Conservation (phyloP, 306 rosid species). For the Prunus persica region DNA sequence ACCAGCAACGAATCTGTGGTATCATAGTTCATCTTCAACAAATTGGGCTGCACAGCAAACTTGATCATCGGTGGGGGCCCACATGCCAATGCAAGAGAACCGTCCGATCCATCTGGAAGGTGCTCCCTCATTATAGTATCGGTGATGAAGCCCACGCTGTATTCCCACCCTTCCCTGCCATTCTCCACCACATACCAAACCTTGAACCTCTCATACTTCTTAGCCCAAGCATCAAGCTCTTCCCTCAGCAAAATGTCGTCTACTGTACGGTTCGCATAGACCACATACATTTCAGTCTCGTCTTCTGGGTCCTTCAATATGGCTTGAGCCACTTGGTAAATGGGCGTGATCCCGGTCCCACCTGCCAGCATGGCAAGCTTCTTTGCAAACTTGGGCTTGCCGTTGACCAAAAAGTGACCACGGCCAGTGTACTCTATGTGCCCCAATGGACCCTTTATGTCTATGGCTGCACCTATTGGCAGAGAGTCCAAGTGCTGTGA, state of each 20-base stretch:
- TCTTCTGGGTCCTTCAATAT: constrained; percentile 69
- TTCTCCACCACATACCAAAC: constrained; percentile 79
- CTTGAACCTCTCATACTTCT: constrained; percentile 46
- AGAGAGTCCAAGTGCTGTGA: constrained; percentile 63
- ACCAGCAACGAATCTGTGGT: constrained; percentile 49
- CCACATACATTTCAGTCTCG: constrained; percentile 65
- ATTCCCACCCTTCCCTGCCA: constrained; percentile 59
- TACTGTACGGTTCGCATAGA: constrained; percentile 71
- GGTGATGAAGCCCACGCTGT: constrained; percentile 59
- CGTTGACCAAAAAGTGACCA: constrained; percentile 57
- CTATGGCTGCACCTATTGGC: constrained; percentile 37
- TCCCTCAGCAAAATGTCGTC: constrained; percentile 72
- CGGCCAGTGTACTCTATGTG: constrained; percentile 71
- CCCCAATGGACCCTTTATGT: constrained; percentile 86
- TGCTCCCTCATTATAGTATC: constrained; percentile 64
- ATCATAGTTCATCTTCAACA: constrained; percentile 76
- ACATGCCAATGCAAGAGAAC: constrained; percentile 64
- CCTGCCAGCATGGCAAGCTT: constrained; percentile 74
- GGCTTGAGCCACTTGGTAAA: constrained; percentile 76
- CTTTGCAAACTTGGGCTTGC: constrained; percentile 50
- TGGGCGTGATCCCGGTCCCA: constrained; percentile 88
- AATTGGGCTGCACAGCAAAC: constrained; percentile 59
- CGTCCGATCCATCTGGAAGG: constrained; percentile 43
- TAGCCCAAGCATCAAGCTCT: constrained; percentile 69
- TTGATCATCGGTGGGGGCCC: constrained; percentile 92